Conservation (phyloP, 148 eudicot genomes). For the Amaranthus hypochondriacus region DNA sequence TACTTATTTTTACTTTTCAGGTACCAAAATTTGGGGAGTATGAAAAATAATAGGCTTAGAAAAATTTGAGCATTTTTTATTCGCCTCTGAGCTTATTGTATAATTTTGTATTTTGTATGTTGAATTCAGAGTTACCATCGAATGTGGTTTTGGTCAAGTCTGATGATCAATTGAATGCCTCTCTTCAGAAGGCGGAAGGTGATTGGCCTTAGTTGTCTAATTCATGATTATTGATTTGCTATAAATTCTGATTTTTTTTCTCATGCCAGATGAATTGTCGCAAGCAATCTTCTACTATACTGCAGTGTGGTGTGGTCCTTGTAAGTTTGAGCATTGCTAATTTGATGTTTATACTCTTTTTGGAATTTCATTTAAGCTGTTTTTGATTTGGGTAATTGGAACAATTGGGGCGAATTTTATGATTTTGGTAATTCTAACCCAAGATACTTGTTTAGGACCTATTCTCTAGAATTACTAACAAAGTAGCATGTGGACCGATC, state of each 20-base stretch:
- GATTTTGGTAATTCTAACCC: background rate
- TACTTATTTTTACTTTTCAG: no score
- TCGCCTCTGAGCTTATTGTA: background rate
- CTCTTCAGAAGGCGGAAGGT: slow-evolving; percentile 71
- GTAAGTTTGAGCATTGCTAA: slow-evolving; percentile 42
- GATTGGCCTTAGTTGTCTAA: background rate
- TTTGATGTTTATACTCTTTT: background rate
- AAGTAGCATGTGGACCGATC: no score
- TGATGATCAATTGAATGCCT: slow-evolving; percentile 62
- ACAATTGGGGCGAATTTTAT: background rate
- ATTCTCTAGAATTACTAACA: no score
- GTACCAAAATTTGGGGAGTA: no score
- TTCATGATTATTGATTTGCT: background rate
- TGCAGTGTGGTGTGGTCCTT: slow-evolving; percentile 95
- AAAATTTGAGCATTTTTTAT: no score
- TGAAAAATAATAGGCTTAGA: background rate
- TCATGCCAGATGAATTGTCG: slow-evolving; percentile 56
- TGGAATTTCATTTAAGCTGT: background rate
- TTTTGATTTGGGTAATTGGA: background rate
- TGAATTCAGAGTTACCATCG: slow-evolving; percentile 35
- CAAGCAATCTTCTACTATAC: slow-evolving; percentile 86
- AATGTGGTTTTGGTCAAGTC: slow-evolving; percentile 63
- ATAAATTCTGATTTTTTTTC: background rate
- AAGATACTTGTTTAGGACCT: no score
- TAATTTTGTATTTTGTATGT: background rate